phyloP scores from a whole-genome alignment of 805 yeast species.

The Blastobotrys chiropterorum region DNA sequence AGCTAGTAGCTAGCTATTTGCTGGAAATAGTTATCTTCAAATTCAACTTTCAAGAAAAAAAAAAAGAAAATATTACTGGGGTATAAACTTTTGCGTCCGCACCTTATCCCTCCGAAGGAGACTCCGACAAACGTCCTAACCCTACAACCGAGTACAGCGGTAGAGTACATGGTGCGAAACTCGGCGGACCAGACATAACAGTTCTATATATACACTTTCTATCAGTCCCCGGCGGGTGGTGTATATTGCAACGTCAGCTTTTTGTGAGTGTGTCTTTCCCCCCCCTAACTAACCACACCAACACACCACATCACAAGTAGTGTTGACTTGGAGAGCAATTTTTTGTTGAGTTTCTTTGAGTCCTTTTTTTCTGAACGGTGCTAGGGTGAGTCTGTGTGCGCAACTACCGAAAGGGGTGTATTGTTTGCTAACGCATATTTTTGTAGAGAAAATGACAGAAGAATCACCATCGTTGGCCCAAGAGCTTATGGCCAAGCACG shows the following conservation, averaged over 20 bases:
- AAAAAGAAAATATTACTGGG: too few species aligned
- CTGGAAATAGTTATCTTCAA: too few species aligned
- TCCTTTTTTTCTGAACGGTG: not conserved
- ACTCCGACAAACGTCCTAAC: too few species aligned
- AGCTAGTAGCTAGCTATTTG: too few species aligned
- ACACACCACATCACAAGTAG: not conserved
- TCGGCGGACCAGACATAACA: not conserved
- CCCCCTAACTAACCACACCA: not conserved
- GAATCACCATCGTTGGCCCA: conserved; percentile 12
- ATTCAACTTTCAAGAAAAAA: too few species aligned
- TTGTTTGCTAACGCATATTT: too few species aligned
- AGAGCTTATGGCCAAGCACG: conserved; percentile 21
- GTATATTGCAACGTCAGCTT: not conserved
- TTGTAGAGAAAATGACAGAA: conserved; percentile 1
- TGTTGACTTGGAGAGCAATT: not conserved
- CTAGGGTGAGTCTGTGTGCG: not conserved
- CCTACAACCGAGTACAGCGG: too few species aligned
- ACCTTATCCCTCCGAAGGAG: too few species aligned
- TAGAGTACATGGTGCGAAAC: not conserved
- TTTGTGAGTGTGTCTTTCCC: not conserved
- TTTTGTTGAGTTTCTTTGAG: not conserved
- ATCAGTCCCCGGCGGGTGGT: not conserved
- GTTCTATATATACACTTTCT: not conserved
- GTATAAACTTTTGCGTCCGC: too few species aligned
- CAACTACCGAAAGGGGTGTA: too few species aligned